Conservation (phyloP, 148 eudicot species). For the Fagopyrum homotropicum region DNA sequence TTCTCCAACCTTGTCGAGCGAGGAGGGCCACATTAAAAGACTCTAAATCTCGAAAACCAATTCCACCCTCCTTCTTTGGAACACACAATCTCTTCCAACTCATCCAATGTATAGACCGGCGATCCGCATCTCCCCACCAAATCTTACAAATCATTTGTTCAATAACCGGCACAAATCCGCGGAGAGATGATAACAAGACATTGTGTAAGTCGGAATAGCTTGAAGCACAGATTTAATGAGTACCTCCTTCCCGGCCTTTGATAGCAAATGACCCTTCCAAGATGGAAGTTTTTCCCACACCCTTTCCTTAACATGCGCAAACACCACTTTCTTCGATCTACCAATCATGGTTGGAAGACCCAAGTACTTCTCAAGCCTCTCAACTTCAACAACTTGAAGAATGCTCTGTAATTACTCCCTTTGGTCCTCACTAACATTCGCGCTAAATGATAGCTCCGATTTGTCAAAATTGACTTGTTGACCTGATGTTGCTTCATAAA, state of each 20-base stretch:
- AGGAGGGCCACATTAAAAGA: too few species aligned
- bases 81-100: background rate
- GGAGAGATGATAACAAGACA: background rate
- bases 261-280: too few species aligned
- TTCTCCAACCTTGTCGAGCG: too few species aligned
- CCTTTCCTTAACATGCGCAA: background rate
- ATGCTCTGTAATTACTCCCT: too few species aligned
- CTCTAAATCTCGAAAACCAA: too few species aligned
- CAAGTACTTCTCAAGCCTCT: background rate
- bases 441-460: too few species aligned
- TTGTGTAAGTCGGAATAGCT: background rate
- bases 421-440: too few species aligned
- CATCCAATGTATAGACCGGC: background rate
- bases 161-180: background rate
- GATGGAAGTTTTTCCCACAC: too few species aligned
- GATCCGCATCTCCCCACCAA: background rate
- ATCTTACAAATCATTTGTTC: background rate
- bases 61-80: background rate
- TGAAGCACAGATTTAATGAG: background rate
- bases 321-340: background rate
- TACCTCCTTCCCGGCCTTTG: background rate
- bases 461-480: too few species aligned
- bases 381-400: background rate
- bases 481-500: too few species aligned
- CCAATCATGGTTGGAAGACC: background rate